Conservation (phyloP, 176 grass and related monocot species). For the Oryza nivara region DNA sequence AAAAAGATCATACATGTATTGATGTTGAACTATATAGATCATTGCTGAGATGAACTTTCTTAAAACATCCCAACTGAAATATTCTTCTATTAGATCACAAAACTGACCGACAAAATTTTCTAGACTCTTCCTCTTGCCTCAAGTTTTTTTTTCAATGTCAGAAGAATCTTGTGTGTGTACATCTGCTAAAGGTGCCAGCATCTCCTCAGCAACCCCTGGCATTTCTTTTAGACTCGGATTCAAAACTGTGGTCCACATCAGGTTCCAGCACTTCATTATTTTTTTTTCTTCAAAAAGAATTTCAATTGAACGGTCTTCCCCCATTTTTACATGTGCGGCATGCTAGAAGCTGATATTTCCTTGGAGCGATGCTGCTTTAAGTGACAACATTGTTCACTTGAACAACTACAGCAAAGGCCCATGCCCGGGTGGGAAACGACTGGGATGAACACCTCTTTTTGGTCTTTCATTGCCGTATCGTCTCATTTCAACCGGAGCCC, state of each 20-base stretch:
- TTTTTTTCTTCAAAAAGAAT: slow-evolving; percentile 49
- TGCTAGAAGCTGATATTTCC: slow-evolving; percentile 36
- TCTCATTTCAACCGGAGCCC: slow-evolving; percentile 80
- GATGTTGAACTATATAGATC: slow-evolving; percentile 56
- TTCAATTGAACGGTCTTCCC: slow-evolving; percentile 20
- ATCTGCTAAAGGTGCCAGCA: slow-evolving; percentile 32
- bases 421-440: slow-evolving; percentile 62
- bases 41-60: slow-evolving; percentile 49
- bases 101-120: slow-evolving; percentile 76
- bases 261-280: slow-evolving; percentile 28
- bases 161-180: slow-evolving; percentile 52
- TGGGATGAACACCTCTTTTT: slow-evolving; percentile 61
- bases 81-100: slow-evolving; percentile 62
- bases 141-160: slow-evolving; percentile 33
- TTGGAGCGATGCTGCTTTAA: slow-evolving; percentile 22
- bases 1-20: slow-evolving; percentile 72
- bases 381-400: slow-evolving; percentile 23
- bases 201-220: slow-evolving; percentile 2
- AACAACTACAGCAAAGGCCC: slow-evolving; percentile 62
- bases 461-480: slow-evolving; percentile 79
- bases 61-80: slow-evolving; percentile 46
- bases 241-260: slow-evolving; percentile 36
- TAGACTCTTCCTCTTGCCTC: slow-evolving; percentile 44
- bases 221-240: slow-evolving; percentile 34
- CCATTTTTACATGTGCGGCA: slow-evolving; percentile 15